Evolutionary conservation across 192 early-diverging fungal species (phyloP).

Genomic region (Paraglomus brasilianum): DNA sequence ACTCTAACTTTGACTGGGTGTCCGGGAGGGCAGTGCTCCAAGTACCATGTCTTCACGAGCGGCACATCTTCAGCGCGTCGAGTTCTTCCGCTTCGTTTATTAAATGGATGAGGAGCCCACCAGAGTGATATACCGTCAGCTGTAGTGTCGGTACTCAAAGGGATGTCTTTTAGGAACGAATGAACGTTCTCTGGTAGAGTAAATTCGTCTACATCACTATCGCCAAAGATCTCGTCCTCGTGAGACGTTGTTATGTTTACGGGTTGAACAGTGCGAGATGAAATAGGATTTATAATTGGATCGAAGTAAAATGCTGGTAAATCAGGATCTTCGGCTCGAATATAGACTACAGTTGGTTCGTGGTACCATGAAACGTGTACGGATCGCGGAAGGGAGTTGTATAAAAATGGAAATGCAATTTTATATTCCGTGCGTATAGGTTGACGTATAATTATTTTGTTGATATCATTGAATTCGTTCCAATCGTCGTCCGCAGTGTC

Average conservation of each 20-base stretch:
- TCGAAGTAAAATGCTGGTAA: conserved; percentile 98
- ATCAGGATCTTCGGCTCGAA: conserved; percentile 90
- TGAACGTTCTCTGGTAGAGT: conserved; percentile 71
- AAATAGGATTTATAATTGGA: conserved; percentile 97
- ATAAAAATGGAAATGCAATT: conserved; percentile 97
- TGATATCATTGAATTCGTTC: conserved; percentile 99
- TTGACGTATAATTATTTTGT: conserved; percentile 99
- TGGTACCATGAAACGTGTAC: conserved; percentile 94
- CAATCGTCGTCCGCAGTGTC: conserved; percentile 98
- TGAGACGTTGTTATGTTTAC: conserved; percentile 50
- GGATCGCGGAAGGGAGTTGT: conserved; percentile 93
- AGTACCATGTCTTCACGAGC: conserved; percentile 96
- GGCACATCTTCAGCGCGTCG: conserved; percentile 93
- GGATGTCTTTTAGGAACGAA: conserved; percentile 77
- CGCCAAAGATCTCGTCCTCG: conserved; percentile 71
- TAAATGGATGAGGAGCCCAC: conserved; percentile 98
- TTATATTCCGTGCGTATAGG: conserved; percentile 99
- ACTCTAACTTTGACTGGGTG: conserved; percentile 98
- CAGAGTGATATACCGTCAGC: conserved; percentile 90
- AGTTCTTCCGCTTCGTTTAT: conserved; percentile 86
- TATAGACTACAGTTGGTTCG: conserved; percentile 84
- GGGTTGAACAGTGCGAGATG: conserved; percentile 65
- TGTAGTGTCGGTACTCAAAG: conserved; percentile 89
- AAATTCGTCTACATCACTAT: conserved; percentile 87
- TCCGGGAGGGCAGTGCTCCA: conserved; percentile 91